Evolutionary conservation across 208 protist species (phyloP), one percentile per base, ranked within the genome.

Genomic region (Phytomonas francai): DNA sequence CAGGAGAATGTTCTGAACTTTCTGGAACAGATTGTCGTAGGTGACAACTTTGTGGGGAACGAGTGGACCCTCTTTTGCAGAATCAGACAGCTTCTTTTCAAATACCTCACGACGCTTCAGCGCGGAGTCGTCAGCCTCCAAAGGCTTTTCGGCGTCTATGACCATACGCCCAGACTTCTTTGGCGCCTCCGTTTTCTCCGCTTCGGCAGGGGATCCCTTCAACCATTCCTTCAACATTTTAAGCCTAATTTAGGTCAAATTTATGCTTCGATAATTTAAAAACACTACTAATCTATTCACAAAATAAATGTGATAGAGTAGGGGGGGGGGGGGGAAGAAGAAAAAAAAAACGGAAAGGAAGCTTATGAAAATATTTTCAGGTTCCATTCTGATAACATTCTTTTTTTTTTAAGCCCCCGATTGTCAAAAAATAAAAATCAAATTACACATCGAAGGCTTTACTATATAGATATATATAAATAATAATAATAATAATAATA

Each of bases 171-270:
- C 25, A n/a, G 32, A 36, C n/a, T 69, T 58, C 67, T 89, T 89
- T n/a, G 76, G 28, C 62, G 77, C 76, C n/a, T 78, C 73, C 1
- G 42, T 68, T 67, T 83, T 71, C 65, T 87, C 76, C 14, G 68
- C 34, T 58, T 69, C 63, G 33, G 30, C 59, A 12, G 77, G 78
- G 2, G 80, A 81, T 1, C 85, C 85, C 36, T 85, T 80, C 63
- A 95, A 71, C 85, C 85, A 95, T 63, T 93, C 85, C 72, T 79
- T 84, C 80, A 95, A 80, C 89, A 95, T 94, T 45, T 60, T 80
- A 19, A 8, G 27, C 19, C 25, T 36, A n/a, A 19, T 49, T 32
- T 64, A 12, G 54, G 58, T 66, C 16, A 39, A 12, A 3, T 60
- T 49, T 63, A 33, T 16, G 36, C 36, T 31, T 65, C 30, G 39